Percentiles rank a stretch among this genome's conserved stretches.
Conservation (phyloP, 768 basidiomycete species). For the Mycena metata region DNA sequence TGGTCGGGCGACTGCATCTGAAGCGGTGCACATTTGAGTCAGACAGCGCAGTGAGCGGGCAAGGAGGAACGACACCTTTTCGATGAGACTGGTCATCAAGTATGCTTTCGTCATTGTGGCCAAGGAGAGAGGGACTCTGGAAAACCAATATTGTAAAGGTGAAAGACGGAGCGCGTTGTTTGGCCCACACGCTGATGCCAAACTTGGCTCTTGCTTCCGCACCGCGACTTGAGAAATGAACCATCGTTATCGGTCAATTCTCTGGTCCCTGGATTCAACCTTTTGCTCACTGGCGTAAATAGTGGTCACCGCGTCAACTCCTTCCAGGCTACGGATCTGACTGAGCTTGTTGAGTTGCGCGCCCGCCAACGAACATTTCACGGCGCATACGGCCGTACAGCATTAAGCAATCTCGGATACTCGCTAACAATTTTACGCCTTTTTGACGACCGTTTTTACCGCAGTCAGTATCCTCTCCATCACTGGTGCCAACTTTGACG, state of each 20-base stretch:
- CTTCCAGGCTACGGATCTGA: conserved; percentile 65
- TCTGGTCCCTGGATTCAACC: neutral
- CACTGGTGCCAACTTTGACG: neutral
- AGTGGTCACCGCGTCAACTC: conserved; percentile 65
- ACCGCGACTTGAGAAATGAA: conserved; percentile 6
- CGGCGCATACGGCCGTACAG: conserved; percentile 84
- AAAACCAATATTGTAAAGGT: neutral
- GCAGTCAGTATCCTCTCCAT: conserved; percentile 61
- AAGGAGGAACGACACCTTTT: conserved; percentile 65
- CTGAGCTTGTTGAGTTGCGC: conserved; percentile 79
- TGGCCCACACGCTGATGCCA: neutral
- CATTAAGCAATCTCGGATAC: conserved; percentile 80
- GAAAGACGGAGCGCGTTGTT: conserved; percentile 21
- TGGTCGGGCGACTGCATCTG: conserved; percentile 94
- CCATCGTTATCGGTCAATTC: conserved; percentile 33
- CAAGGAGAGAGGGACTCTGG: conserved; percentile 6
- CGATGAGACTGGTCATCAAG: conserved; percentile 86
- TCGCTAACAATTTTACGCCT: conserved; percentile 81
- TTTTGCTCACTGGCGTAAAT: neutral
- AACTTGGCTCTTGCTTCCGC: neutral
- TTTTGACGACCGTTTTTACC: conserved; percentile 82
- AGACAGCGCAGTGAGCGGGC: neutral
- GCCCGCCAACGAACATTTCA: conserved; percentile 88
- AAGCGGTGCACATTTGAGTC: conserved; percentile 28
- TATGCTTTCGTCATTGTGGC: conserved; percentile 86